phyloP scores from a whole-genome alignment of 2,329 filamentous ascomycete genomes.

The Zasmidium cellare region DNA sequence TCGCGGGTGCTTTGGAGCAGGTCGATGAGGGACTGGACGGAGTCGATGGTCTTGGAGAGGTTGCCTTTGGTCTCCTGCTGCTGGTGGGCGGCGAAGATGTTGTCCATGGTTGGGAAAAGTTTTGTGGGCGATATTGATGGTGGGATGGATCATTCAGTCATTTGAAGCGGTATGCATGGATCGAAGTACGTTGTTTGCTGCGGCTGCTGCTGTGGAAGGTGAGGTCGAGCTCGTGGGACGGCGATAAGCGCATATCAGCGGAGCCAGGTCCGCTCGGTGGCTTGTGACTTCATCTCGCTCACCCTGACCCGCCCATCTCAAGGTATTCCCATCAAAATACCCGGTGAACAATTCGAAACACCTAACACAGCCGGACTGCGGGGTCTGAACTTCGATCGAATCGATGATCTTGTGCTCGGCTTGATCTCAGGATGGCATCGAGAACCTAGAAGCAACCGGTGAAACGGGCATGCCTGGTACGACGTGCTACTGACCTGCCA shows the following conservation, averaged over 20 bases:
- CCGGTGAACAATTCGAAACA: no score
- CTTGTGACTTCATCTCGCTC: neutral
- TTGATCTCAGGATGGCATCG: neutral
- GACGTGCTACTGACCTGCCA: neutral
- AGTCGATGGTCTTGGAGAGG: constrained; percentile 68
- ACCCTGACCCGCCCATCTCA: neutral
- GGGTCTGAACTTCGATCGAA: no score
- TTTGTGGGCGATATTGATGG: neutral
- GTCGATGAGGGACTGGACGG: constrained; percentile 82
- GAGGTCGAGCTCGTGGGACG: neutral
- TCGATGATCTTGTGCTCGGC: no score
- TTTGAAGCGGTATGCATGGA: neutral
- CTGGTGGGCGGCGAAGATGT: constrained; percentile 72
- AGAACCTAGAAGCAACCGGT: no score
- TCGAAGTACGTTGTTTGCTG: neutral
- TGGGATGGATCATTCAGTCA: neutral
- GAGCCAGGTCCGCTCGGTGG: neutral
- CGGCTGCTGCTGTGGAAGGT: neutral
- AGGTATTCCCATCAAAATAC: neutral
- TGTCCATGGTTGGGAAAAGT: constrained; percentile 51
- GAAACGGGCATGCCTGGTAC: neutral
- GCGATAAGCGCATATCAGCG: neutral
- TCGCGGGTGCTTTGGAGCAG: constrained; percentile 72
- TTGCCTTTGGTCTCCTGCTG: constrained; percentile 69
- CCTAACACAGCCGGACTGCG: no score